Conservation (phyloP, 2,329 filamentous ascomycete genomes). For the Coniella vitis region DNA sequence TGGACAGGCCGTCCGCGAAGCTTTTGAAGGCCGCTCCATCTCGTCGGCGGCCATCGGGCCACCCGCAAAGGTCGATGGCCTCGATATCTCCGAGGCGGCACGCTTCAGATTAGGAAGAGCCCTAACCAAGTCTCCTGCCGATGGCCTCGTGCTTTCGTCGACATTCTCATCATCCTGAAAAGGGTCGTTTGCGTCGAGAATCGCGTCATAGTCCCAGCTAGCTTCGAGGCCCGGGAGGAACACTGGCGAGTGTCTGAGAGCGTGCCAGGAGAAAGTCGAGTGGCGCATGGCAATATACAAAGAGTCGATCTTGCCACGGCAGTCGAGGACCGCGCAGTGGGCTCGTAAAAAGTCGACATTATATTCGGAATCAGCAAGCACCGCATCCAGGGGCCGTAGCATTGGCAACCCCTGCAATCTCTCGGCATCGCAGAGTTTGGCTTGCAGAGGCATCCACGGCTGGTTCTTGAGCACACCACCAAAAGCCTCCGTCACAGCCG, state of each 20-base stretch:
- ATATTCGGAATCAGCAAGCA: conserved; percentile 35
- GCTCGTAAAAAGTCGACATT: conserved; percentile 44
- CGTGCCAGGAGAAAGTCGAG: conserved; percentile 50
- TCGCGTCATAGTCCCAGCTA: conserved; percentile 45
- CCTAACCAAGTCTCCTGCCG: conserved; percentile 41
- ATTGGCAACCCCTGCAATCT: conserved; percentile 50
- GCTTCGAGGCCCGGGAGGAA: conserved; percentile 47
- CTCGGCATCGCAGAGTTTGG: conserved; percentile 49
- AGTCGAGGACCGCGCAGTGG: conserved; percentile 50
- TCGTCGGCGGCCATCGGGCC: conserved; percentile 23
- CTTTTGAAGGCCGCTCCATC: conserved; percentile 25
- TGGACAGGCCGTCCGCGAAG: conserved; percentile 32
- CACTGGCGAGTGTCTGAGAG: conserved; percentile 39
- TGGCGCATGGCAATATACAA: conserved; percentile 52
- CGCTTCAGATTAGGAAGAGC: conserved; percentile 40
- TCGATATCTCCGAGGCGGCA: conserved; percentile 45
- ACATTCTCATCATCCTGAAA: conserved; percentile 28
- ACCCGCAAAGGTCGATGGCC: conserved; percentile 39
- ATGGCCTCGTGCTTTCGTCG: conserved; percentile 32
- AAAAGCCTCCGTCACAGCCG: conserved; percentile 44
- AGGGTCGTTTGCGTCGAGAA: conserved; percentile 38
- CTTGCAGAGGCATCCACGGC: conserved; percentile 52
- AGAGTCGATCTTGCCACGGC: conserved; percentile 49
- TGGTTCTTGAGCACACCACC: conserved; percentile 41
- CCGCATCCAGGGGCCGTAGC: conserved; percentile 45